phyloP scores from a whole-genome alignment of 2,329 filamentous ascomycete genomes.

The Diaporthe nobilis region DNA sequence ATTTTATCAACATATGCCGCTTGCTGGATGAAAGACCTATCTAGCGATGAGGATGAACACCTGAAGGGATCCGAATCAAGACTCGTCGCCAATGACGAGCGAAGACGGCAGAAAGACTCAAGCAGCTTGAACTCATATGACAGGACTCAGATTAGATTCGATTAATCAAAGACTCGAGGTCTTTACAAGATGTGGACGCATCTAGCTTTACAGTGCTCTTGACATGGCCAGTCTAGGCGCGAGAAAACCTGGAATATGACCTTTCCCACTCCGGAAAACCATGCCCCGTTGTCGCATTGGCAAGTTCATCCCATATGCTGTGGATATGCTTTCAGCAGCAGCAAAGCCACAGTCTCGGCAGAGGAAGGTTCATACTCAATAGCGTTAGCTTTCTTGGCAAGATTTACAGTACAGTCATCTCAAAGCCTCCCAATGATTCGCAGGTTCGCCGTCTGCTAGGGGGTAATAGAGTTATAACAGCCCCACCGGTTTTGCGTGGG shows the following conservation, averaged over 20 bases:
- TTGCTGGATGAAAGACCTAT: not conserved
- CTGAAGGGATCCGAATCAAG: not conserved
- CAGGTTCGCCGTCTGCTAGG: no score
- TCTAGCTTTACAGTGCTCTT: no score
- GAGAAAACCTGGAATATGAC: not conserved
- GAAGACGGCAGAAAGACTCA: no score
- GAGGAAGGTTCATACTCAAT: not conserved
- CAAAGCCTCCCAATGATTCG: not conserved
- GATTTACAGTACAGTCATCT: not conserved
- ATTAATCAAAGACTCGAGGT: not conserved
- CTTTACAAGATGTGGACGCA: not conserved
- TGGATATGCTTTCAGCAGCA: not conserved
- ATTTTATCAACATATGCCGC: not conserved
- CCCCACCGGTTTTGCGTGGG: not conserved
- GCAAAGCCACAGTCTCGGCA: not conserved
- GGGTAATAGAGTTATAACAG: not conserved
- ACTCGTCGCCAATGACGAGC: rapidly evolving
- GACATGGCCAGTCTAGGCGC: not conserved
- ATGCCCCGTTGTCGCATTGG: not conserved
- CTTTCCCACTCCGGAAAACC: no score
- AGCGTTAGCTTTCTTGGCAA: not conserved
- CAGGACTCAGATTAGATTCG: not conserved
- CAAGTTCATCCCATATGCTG: not conserved
- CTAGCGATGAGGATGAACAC: not conserved
- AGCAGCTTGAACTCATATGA: no score